Conservation (phyloP, 129 eudicot genomes). For the Saposhnikovia divaricata region DNA sequence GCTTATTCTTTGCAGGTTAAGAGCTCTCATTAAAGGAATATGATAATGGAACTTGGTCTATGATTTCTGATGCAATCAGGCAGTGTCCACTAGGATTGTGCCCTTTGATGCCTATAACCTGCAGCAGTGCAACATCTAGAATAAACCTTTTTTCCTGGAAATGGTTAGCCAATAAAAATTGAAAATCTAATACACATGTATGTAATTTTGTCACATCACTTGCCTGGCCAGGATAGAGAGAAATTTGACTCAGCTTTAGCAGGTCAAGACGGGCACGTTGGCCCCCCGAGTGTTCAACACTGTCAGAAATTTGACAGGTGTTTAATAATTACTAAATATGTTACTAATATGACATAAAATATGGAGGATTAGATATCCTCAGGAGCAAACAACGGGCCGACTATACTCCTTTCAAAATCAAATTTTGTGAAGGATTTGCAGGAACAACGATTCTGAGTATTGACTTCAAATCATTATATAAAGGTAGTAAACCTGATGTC, state of each 20-base stretch:
- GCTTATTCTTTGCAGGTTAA: constrained; percentile 68
- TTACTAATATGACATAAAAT: not conserved
- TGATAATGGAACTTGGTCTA: constrained; percentile 22
- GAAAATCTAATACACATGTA: not conserved
- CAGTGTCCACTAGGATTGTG: constrained; percentile 94
- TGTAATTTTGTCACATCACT: constrained; percentile 10
- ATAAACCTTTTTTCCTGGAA: not conserved
- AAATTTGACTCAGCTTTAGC: constrained; percentile 70
- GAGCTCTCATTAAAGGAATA: constrained; percentile 25
- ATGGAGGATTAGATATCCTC: not conserved
- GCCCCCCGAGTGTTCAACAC: constrained; percentile 98
- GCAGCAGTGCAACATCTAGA: constrained; percentile 15
- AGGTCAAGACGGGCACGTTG: constrained; percentile 97
- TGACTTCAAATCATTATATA: not conserved
- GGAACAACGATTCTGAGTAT: not conserved
- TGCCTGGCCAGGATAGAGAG: constrained; percentile 93
- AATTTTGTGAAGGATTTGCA: not conserved
- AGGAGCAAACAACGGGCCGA: not conserved
- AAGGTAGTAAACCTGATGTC: not conserved
- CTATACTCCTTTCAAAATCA: not conserved
- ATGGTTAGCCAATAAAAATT: not conserved
- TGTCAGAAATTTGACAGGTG: constrained; percentile 18
- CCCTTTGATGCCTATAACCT: constrained; percentile 95
- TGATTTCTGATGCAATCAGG: constrained; percentile 67
- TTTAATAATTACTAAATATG: constrained; percentile 2